Base-by-base conservation (phyloP, 495 filamentous ascomycete genomes). In the Neohortaea acidophila region DNA sequence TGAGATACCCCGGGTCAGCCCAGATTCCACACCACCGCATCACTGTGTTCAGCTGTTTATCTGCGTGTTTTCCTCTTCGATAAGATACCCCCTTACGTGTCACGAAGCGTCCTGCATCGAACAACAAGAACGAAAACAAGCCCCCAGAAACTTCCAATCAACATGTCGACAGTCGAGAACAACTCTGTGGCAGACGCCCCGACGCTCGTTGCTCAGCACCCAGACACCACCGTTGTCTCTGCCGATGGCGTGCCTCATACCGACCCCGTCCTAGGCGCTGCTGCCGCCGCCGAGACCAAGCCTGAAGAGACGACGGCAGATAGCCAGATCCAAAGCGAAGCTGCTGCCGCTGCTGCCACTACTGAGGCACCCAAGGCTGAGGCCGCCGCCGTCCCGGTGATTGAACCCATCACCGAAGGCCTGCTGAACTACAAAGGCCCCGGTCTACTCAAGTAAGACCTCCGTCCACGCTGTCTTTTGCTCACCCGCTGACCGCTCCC, bases 361-460 rank as follows among this genome's bases (percentile, higher is more conserved):
- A 14, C 17, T 2, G 64, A 47, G 66, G 72, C 38, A 47, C 60
- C 23, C 42, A 61, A 13, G 53, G 19, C 34, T 6, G 58, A 59
- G 31, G 55, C 53, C 43, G 66, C 69, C 43, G 67, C 73, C 45
- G 68, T 73, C 46, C 69, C 75, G 57, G 45, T 60, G 9, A 63
- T 59, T 23, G 75, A 78, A 60, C 74, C 73, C 24, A 63, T 81
- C 43, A 70, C 72, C 46, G 78, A 86, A 55, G 87, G 87, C 43
- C 63, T 65, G 45, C 71, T 93, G 26, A 79, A 77, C 51, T 78
- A 86, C 79, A 92, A 93, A 72, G 79, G 68, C 41, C 77, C 83
- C 28, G 84, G 84, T 64, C 73, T 93, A 44, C 70, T 86, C 59
- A 87, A 93, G 87, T 96, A 75, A 65, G 84, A 62, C 7, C 4